Percentiles rank a stretch among this genome's conserved stretches.
Conservation (phyloP, 129 eudicot genomes). For the Helichrysum umbraculigerum region DNA sequence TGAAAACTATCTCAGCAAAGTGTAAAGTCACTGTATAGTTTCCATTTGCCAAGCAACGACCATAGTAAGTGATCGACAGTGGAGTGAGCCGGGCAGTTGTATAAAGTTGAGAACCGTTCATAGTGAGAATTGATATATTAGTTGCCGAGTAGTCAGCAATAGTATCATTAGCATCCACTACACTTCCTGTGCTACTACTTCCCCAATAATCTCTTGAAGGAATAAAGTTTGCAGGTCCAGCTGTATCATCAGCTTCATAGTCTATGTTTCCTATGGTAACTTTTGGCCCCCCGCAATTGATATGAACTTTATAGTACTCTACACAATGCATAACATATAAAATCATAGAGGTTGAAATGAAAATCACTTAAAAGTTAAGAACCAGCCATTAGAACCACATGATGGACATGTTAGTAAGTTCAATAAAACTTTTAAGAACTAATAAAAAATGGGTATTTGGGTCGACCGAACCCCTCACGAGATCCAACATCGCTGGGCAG, state of each 20-base stretch:
- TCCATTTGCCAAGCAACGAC: conserved; percentile 64
- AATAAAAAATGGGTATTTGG: too few species aligned
- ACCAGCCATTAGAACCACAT: too few species aligned
- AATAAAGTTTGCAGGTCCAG: conserved; percentile 40
- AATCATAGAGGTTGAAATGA: background rate
- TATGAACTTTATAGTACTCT: conserved; percentile 42
- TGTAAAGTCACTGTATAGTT: conserved; percentile 58
- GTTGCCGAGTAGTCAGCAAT: background rate
- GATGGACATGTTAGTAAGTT: too few species aligned
- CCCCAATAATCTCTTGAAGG: conserved; percentile 44
- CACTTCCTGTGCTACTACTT: conserved; percentile 52
- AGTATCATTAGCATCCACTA: conserved; percentile 7
- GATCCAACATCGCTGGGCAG: too few species aligned
- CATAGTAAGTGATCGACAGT: conserved; percentile 63
- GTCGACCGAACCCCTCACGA: too few species aligned
- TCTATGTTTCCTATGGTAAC: conserved; percentile 32
- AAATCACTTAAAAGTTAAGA: too few species aligned
- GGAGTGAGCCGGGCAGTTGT: conserved; percentile 49
- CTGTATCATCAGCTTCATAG: conserved; percentile 39
- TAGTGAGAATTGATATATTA: conserved; percentile 34
- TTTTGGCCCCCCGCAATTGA: conserved; percentile 54
- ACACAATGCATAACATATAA: too few species aligned
- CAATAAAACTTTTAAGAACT: too few species aligned
- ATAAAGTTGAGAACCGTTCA: conserved; percentile 43
- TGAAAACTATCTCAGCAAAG: conserved; percentile 62